Base-by-base conservation (phyloP, 2,329 filamentous ascomycete species). In the Lojkania enalia region DNA sequence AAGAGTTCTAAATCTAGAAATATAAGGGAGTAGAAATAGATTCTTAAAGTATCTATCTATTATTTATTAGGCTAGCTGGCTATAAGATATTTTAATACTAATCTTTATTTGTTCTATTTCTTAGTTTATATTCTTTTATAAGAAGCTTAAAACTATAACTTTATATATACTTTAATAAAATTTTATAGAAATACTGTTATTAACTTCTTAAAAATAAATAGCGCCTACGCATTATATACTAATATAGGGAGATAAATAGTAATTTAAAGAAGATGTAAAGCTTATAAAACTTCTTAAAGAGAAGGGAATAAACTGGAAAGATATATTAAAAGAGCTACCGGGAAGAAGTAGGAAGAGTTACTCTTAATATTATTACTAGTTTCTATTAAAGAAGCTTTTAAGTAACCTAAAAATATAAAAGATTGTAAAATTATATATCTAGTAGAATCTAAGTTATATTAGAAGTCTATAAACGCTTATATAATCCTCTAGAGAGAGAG, bases 101-200 rank as follows among this genome's bases (percentile, higher is more conserved):
- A 23, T 41, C 27, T 16, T 41, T 23, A 41, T 41, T 41, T 20
- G 18, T 41, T 41, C 29, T 33, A 41, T 41, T 41, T 41, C 39
- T 41, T 33, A 41, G 39, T 41, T 41, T 41, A 41, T 23, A 41
- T 41, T 41, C 23, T 39, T 41, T 41, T 33, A 41, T 41, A 33
- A 41, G 37, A 15, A 41, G 39, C 39, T 41, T 41, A 16, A 41
- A 41, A 29, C 39, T 41, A 14, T 23, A 41, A 41, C 38, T 40
- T 40, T 32, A 15, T 40, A 40, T 40, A 40, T 40, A 40, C 38
- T 40, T 40, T 32, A 40, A 40, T 3, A 41, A 41, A 41, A 41
- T 33, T 41, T 41, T 16, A 41, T 14, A 39, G 21, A 41, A 21
- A 33, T 41, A 13, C 39, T 5, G 29, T 16, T 23, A 13, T 33